Evolutionary conservation across 2,329 filamentous ascomycete genomes (phyloP).

Genomic region (Ceratocystis diversiconidia): DNA sequence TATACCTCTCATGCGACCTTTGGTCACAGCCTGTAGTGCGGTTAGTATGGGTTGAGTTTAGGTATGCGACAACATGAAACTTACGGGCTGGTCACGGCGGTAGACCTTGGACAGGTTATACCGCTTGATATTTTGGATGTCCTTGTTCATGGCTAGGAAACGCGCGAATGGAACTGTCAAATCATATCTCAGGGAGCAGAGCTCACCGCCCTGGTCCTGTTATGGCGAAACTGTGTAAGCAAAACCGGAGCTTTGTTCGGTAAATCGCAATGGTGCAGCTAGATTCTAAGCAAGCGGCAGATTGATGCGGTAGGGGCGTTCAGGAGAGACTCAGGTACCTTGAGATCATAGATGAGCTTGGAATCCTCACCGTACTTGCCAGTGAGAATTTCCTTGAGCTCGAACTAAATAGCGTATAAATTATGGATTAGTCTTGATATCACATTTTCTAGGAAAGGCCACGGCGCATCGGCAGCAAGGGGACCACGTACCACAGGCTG

Average conservation of each 20-base stretch:
- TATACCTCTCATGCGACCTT: conserved; percentile 62
- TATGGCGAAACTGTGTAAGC: conserved; percentile 25
- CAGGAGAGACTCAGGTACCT: conserved; percentile 8
- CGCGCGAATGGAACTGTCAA: conserved; percentile 81
- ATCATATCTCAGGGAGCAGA: conserved; percentile 64
- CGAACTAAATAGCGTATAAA: conserved; percentile 37
- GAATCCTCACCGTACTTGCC: conserved; percentile 89
- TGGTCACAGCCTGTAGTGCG: conserved; percentile 62
- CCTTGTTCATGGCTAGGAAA: conserved; percentile 82
- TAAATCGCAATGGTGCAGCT: conserved; percentile 19
- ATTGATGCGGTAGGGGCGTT: neutral
- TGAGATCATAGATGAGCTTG: conserved; percentile 70
- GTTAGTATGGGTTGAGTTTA: neutral
- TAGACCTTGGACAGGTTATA: conserved; percentile 89
- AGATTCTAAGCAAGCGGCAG: neutral
- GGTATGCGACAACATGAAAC: conserved; percentile 1
- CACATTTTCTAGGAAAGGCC: neutral
- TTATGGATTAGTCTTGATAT: neutral
- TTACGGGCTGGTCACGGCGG: conserved; percentile 30
- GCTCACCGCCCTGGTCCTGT: conserved; percentile 72
- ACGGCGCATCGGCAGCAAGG: neutral
- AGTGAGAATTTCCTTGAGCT: conserved; percentile 70
- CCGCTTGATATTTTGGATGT: conserved; percentile 72
- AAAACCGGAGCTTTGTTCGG: neutral
- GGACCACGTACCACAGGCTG: conserved; percentile 42